Conservation (phyloP, 106 monocot genomes). For the Dioscorea zingiberensis region DNA sequence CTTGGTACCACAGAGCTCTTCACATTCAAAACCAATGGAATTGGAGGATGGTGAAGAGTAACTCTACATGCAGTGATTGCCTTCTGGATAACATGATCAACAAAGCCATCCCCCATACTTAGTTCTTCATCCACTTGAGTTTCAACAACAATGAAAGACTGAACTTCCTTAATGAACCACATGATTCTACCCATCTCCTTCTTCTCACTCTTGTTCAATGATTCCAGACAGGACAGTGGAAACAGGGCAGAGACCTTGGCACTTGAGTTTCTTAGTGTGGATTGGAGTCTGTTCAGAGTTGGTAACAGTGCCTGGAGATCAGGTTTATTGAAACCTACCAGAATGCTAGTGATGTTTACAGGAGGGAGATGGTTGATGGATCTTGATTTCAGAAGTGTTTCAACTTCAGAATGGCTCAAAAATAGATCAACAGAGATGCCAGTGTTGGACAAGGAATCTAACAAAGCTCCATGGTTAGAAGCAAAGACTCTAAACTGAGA, state of each 20-base stretch:
- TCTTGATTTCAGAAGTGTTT: conserved; percentile 5
- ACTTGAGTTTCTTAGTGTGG: conserved; percentile 12
- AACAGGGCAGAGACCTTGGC: conserved; percentile 31
- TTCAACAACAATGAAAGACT: conserved; percentile 33
- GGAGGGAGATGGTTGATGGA: conserved; percentile 5
- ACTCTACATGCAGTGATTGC: conserved; percentile 8
- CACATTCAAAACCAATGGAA: conserved; percentile 29
- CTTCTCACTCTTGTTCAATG: conserved; percentile 1
- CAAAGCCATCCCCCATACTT: conserved; percentile 15
- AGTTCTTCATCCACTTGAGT: conserved; percentile 5
- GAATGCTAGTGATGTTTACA: conserved; percentile 25
- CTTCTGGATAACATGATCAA: conserved; percentile 12
- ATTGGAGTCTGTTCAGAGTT: conserved; percentile 30
- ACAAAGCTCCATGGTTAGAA: conserved; percentile 6
- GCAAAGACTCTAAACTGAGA: conserved; percentile 22
- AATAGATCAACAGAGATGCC: conserved; percentile 22
- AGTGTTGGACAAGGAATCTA: conserved; percentile 13
- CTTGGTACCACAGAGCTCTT: conserved; percentile 20
- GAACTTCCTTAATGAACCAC: conserved; percentile 16
- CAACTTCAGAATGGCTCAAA: conserved; percentile 14
- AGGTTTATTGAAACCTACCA: conserved; percentile 4
- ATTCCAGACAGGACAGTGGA: conserved; percentile 27
- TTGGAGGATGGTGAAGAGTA: conserved; percentile 15
- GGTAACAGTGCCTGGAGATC: conserved; percentile 16
- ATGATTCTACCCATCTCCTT: conserved; percentile 13